Conservation (phyloP, 2,329 filamentous ascomycete species). For the Trichoderma sp. region DNA sequence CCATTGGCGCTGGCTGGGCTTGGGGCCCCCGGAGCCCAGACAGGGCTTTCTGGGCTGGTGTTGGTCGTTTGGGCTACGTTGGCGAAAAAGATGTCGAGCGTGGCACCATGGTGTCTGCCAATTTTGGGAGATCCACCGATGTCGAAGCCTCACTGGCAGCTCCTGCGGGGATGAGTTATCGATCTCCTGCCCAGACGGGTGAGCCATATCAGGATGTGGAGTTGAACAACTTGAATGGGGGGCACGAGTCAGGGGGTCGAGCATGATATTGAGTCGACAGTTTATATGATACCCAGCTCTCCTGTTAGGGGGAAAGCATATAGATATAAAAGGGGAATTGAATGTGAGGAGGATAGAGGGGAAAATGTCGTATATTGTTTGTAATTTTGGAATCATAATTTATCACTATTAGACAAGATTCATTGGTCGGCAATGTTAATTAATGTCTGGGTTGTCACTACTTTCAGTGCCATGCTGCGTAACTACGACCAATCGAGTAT, state of each 20-base stretch:
- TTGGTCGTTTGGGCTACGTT: conserved; percentile 62
- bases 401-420: not conserved
- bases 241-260: not conserved
- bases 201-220: conserved; percentile 39
- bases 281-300: conserved; percentile 18
- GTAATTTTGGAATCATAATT: not conserved
- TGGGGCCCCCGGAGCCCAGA: conserved; percentile 77
- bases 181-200: conserved; percentile 9
- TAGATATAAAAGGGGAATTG: not conserved
- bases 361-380: not conserved
- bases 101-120: conserved; percentile 27
- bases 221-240: conserved; percentile 30
- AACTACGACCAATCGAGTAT: not conserved
- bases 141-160: conserved; percentile 24
- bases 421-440: not conserved
- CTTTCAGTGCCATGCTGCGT: not conserved
- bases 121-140: conserved; percentile 34
- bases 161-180: conserved; percentile 26
- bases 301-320: not conserved
- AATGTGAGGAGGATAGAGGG: not conserved
- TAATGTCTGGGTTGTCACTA: not conserved
- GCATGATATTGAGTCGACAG: not conserved
- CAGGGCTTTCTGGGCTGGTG: conserved; percentile 76
- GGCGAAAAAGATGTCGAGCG: conserved; percentile 41
- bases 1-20: conserved; percentile 77